A percentile compares a stretch with the other conserved stretches of the same genome.
Evolutionary conservation across 345 rosid genomes (phyloP).

Genomic region (Draba incana): DNA sequence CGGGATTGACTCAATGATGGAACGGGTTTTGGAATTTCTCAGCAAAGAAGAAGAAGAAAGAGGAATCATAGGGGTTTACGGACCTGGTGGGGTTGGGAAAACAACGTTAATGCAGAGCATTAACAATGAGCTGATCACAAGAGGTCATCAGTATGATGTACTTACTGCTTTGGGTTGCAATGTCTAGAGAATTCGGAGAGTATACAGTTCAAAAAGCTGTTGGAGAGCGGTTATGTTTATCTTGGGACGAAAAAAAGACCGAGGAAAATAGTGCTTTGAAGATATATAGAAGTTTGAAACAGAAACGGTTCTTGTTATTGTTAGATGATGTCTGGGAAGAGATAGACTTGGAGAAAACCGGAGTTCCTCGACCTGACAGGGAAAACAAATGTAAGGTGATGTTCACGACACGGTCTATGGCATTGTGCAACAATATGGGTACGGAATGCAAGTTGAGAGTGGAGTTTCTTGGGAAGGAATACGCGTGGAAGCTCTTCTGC

Average conservation of each 20-base stretch:
- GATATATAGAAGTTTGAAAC: constrained; percentile 37
- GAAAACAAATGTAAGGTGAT: constrained; percentile 43
- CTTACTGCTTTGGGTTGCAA: constrained; percentile 50
- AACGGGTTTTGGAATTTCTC: constrained; percentile 19
- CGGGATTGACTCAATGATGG: constrained; percentile 31
- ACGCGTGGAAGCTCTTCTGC: constrained; percentile 42
- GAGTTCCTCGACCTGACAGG: constrained; percentile 47
- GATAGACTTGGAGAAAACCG: constrained; percentile 45
- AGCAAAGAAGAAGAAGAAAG: constrained; percentile 35
- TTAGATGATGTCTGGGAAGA: constrained; percentile 56
- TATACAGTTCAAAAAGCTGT: constrained; percentile 45
- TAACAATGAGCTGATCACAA: constrained; percentile 40
- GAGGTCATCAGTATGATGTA: constrained; percentile 36
- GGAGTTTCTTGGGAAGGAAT: constrained; percentile 32
- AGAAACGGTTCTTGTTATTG: constrained; percentile 43
- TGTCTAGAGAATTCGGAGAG: constrained; percentile 42
- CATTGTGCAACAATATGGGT: constrained; percentile 38
- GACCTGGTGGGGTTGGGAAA: constrained; percentile 44
- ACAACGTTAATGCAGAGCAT: constrained; percentile 41
- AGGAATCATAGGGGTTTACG: constrained; percentile 39
- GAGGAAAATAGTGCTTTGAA: constrained; percentile 43
- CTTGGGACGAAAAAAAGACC: constrained; percentile 45
- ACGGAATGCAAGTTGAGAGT: constrained; percentile 37
- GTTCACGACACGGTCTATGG: constrained; percentile 44
- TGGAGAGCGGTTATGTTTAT: constrained; percentile 43